Evolutionary conservation across 2,329 filamentous ascomycete species (phyloP), one percentile per base, ranked within the genome.

Genomic region (Lasiodiplodia sp.): DNA sequence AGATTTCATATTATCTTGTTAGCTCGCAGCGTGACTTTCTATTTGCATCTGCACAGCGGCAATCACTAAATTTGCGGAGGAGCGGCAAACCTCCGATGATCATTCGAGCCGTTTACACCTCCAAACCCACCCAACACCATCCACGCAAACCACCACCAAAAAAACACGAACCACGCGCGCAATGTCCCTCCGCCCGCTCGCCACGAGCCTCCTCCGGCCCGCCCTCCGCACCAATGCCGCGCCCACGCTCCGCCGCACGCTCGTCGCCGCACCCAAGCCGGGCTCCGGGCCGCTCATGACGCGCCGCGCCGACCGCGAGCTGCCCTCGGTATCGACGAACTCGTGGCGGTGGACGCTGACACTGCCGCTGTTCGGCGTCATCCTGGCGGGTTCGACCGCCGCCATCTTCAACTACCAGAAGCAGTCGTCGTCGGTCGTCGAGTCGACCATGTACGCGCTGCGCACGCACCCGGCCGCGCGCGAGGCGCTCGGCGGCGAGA

Each of bases 361-460:
- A 0, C 81, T 97, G 40, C 95, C 95, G 66, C 83, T 97, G 78
- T 98, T 98, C 86, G 78, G 91, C 66, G 80, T 87, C 71, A 84
- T 93, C 71, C 88, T 97, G 73, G 87, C 88, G 60, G 85, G 86
- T 67, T 91, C 90, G 72, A 90, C 90, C 72, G 83, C 96, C 70
- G 93, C 91, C 73, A 97, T 99, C 81, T 98, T 99, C 91, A 99
- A 99, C 87, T 98, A 99, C 87, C 95, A 99, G 80, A 97, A 97
- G 81, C 89, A 90, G 68, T 93, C 92, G n/a, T 93, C 90, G 31
- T 92, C 92, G 67, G 92, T 85, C 18, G 82, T 97, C n/a, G 89
- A 89, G 67, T 93, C 92, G 67, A 96, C 94, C 4, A 87, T 99
- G 34, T 99, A 98, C 85, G 92, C 95, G 1, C 87, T 99, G 71